phyloP scores from a whole-genome alignment of 139 green algal genomes.

The Tetraselmis chui region DNA sequence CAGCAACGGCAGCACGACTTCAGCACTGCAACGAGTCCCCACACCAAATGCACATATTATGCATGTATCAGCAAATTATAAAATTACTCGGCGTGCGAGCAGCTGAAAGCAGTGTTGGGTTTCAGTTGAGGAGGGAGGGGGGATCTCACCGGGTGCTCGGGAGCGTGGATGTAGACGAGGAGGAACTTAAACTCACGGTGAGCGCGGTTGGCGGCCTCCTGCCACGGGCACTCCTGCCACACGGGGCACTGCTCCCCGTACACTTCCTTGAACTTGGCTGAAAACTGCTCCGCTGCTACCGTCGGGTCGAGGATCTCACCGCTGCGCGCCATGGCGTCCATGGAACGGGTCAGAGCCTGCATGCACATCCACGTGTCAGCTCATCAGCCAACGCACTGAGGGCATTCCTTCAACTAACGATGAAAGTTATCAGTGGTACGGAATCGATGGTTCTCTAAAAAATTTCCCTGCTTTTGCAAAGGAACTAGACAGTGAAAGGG shows the following conservation, averaged over 20 bases:
- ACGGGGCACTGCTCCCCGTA: slow-evolving; percentile 36
- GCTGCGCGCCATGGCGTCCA: not conserved
- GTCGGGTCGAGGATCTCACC: slow-evolving; percentile 16
- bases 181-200: slow-evolving; percentile 64
- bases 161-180: slow-evolving; percentile 70
- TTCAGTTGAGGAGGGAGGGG: not conserved
- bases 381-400: slow-evolving; percentile 5
- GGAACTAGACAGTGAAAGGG: too few species aligned
- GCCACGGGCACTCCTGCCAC: slow-evolving; percentile 40
- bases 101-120: not conserved
- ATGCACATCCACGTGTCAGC: not conserved
- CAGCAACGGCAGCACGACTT: not conserved
- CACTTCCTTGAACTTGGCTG: slow-evolving; percentile 23
- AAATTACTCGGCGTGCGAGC: not conserved
- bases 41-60: too few species aligned
- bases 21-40: not conserved
- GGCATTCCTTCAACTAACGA: slow-evolving; percentile 1
- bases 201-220: slow-evolving; percentile 39
- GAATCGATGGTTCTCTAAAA: too few species aligned
- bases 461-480: too few species aligned
- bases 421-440: not conserved
- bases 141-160: slow-evolving; percentile 50
- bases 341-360: not conserved
- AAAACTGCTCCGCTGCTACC: slow-evolving; percentile 2
- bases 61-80: not conserved